Base-by-base conservation (phyloP, 2,329 filamentous ascomycete species). In the Neopestalotiopsis sp. region DNA sequence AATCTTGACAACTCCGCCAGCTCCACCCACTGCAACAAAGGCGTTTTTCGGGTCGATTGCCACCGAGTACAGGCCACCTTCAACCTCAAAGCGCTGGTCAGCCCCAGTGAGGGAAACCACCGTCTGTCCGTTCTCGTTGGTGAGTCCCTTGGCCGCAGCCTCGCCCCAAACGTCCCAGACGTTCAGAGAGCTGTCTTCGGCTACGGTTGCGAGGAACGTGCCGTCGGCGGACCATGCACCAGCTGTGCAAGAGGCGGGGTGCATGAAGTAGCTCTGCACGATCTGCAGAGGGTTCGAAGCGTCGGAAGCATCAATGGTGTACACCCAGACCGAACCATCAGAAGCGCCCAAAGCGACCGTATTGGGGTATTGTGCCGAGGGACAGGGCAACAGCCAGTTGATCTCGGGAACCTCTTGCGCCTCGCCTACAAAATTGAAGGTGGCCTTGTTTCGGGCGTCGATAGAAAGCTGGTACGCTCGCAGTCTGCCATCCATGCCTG, bases 291-390 rank as follows among this genome's bases (percentile, higher is more conserved):
- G 82, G 75, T 83, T 85, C 64, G 81, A 81, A 42, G 81, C 58
- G 71, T 93, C 90, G 67, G 85, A 84, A 38, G 88, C 83, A 79
- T 95, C 91, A 76, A 98, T 87, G n/a, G 90, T 91, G 83, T 98
- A 97, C 10, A 99, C 92, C 96, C 96, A 99, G 57, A 98, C 94
- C 65, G 91, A 95, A 67, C 96, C 96, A 78, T 99, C 95, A 45
- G 88, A 92, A 42, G 94, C 94, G 68, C 96, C 96, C 7, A 99
- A 84, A 0, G 96, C 96, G 71, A 99, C 78, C 9, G 94, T 90
- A 82, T 98, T 97, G 70, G 92, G 89, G 78, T 93, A 89, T 5
- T 85, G 83, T 13, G 90, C 80, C 70, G 91, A 85, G 1, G 95
- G 94, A 78, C 93, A 97, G 0, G 94, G 82, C 1, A 85, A 82